phyloP scores from a whole-genome alignment of 2,329 filamentous ascomycete species.

The Lecanosticta acicola region DNA sequence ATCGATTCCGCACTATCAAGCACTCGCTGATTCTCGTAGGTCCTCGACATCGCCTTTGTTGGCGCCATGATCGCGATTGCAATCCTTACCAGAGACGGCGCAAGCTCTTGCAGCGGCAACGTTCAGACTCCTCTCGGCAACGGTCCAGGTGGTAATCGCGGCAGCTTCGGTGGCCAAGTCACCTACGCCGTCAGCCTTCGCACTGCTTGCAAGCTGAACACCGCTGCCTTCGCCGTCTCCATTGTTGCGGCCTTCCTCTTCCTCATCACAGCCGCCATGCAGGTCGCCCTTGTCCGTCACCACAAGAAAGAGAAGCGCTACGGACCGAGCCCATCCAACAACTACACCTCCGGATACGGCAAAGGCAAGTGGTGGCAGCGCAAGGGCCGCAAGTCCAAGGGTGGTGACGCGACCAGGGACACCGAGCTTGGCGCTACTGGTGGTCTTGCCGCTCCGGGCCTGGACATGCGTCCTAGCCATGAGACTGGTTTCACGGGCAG shows the following conservation, averaged over 20 bases:
- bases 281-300: conserved; percentile 62
- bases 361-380: conserved; percentile 33
- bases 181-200: conserved; percentile 44
- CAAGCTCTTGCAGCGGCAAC: conserved; percentile 57
- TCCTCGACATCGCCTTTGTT: conserved; percentile 71
- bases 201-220: conserved; percentile 71
- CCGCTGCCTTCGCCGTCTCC: conserved; percentile 68
- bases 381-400: conserved; percentile 35
- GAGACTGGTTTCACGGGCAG: conserved; percentile 44
- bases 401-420: conserved; percentile 32
- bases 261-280: conserved; percentile 63
- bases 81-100: conserved; percentile 64
- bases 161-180: conserved; percentile 38
- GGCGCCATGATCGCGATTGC: conserved; percentile 79
- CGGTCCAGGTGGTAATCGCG: conserved; percentile 50
- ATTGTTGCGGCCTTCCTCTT: conserved; percentile 77
- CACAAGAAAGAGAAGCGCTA: conserved; percentile 70
- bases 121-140: conserved; percentile 65
- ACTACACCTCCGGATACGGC: conserved; percentile 60
- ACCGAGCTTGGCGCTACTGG: conserved; percentile 40
- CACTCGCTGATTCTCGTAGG: conserved; percentile 3
- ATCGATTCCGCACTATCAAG: background rate
- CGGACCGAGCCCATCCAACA: conserved; percentile 59
- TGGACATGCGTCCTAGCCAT: conserved; percentile 41
- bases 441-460: conserved; percentile 25